Evolutionary conservation across 2,329 filamentous ascomycete species (phyloP), one percentile per base, ranked within the genome.

Genomic region (Neurospora sp.): DNA sequence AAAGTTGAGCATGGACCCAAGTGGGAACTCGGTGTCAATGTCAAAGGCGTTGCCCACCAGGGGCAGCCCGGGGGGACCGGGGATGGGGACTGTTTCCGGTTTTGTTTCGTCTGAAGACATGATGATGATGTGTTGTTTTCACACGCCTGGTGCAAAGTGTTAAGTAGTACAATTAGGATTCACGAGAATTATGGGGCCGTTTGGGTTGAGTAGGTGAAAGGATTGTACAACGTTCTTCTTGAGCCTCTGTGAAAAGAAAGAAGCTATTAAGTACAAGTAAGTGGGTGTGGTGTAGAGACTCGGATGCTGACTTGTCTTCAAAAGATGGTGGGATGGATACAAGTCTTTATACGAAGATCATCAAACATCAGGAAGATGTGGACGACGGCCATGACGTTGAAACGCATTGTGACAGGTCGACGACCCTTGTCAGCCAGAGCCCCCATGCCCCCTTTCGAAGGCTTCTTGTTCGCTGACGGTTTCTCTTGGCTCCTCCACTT

Each of bases 1-100:
- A 67, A 93, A 80, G 11, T 84, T 81, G 6, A 79, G 76, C 23
- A 91, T 78, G 33, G 88, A 87, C 28, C 83, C 79, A 2, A 87
- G 77, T 0, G 89, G 86, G 28, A 85, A 82, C n/a, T 85, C 84
- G 0, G 83, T 79, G 70, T 90, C 86, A 72, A 93, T 84, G 73
- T 91, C 88, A 69, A 81, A 80, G 38, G 90, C 76, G 74, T 93
- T 91, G 38, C 91, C 90, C 33, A 93, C 72, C 36, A 93, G 78
- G 1, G 89, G 90, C 70, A 90, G 80, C 2, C 87, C 88, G 69
- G 83, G 83, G 36, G 90, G 90, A 66, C 87, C 84, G 1, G 90
- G 90, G 68, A 93, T 90, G 2, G 84, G 82, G 15, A 80, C 58
- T 10, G 52, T 46, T 38, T 70, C 46, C 11, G 68, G 43, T 28